phyloP scores from a whole-genome alignment of 306 rosid species.

The Bauhinia variegata region DNA sequence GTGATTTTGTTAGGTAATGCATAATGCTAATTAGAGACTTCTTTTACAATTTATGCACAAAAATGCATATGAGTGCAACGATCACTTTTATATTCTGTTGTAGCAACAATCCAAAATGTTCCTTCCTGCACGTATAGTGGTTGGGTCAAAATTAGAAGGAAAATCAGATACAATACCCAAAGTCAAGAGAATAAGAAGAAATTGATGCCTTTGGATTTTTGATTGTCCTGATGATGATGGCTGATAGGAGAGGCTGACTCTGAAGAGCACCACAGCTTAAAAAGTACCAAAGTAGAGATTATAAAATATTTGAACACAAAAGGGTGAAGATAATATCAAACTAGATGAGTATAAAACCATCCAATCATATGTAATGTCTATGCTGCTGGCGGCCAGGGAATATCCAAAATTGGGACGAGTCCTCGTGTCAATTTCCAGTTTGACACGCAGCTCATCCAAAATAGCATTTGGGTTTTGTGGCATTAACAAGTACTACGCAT shows the following conservation, averaged over 20 bases:
- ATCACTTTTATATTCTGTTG: slow-evolving; percentile 34
- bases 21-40: too few species aligned
- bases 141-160: slow-evolving; percentile 30
- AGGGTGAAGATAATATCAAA: slow-evolving; percentile 1
- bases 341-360: slow-evolving; percentile 2
- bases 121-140: slow-evolving; percentile 10
- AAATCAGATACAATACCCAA: slow-evolving; percentile 25
- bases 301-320: background rate
- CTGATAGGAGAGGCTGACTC: slow-evolving; percentile 23
- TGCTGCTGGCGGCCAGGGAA: slow-evolving; percentile 46
- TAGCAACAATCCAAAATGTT: slow-evolving; percentile 41
- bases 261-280: background rate
- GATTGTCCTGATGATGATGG: slow-evolving; percentile 21
- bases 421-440: slow-evolving; percentile 32
- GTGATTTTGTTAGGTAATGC: too few species aligned
- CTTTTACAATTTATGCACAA: too few species aligned
- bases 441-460: slow-evolving; percentile 11
- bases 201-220: background rate
- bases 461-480: slow-evolving; percentile 19
- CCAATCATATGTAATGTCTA: slow-evolving; percentile 33
- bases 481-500: too few species aligned
- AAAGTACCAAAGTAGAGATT: background rate
- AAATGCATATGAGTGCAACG: too few species aligned
- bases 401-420: slow-evolving; percentile 36
- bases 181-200: slow-evolving; percentile 17